phyloP scores from a whole-genome alignment of 2,329 filamentous ascomycete species.

The Ophiostoma sp. region DNA sequence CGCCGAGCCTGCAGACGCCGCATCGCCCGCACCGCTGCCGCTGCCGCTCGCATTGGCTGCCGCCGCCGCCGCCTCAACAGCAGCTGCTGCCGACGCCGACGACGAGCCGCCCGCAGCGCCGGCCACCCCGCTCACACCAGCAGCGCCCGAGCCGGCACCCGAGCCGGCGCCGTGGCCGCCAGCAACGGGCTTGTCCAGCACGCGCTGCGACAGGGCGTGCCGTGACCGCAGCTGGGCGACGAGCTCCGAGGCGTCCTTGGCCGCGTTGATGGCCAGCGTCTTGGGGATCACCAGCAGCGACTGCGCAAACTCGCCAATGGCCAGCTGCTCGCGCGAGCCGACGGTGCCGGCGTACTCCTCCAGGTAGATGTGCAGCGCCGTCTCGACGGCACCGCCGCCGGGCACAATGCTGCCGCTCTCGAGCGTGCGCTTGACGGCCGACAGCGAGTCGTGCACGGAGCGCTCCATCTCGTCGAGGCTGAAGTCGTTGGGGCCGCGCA shows the following conservation, averaged over 20 bases:
- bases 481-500: conserved; percentile 93
- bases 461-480: conserved; percentile 99
- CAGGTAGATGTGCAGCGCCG: conserved; percentile 97
- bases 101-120: conserved; percentile 14
- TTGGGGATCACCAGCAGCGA: conserved; percentile 92
- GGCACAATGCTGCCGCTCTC: conserved; percentile 97
- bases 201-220: conserved; percentile 89
- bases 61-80: conserved; percentile 1
- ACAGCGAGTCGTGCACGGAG: conserved; percentile 93
- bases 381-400: conserved; percentile 93
- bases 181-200: conserved; percentile 55
- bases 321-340: conserved; percentile 92
- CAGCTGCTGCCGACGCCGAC: conserved; percentile 12
- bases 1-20: conserved; percentile 2
- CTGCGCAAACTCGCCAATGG: conserved; percentile 95
- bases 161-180: conserved; percentile 14
- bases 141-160: background rate
- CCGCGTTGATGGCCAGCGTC: conserved; percentile 93
- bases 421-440: conserved; percentile 91
- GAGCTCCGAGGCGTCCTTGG: conserved; percentile 91
- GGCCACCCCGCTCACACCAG: conserved; percentile 7
- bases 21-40: conserved; percentile 12
- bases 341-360: conserved; percentile 98
- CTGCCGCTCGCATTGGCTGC: conserved; percentile 15
- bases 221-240: conserved; percentile 91